A percentile compares a stretch with the other conserved stretches of the same genome.
Conservation (phyloP, 805 yeast genomes). For the Ogataea polymorpha region DNA sequence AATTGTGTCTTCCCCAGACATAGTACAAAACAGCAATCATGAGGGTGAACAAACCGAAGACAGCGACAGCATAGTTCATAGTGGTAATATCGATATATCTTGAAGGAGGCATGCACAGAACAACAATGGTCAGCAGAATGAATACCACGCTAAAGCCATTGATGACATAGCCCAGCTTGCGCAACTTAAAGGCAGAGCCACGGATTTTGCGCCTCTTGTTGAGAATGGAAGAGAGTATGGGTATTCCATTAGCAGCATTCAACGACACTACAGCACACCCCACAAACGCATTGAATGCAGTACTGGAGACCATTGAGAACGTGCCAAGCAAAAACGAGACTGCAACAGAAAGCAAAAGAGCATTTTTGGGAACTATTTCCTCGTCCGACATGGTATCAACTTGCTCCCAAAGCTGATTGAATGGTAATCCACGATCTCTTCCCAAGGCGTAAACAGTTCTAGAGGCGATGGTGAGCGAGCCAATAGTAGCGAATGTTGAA, state of each 20-base stretch:
- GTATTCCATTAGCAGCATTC: conserved; percentile 74
- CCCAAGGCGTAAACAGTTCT: conserved; percentile 81
- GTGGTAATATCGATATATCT: conserved; percentile 44
- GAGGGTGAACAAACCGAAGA: conserved; percentile 47
- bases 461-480: conserved; percentile 77
- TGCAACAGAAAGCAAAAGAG: conserved; percentile 60
- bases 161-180: conserved; percentile 60
- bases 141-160: conserved; percentile 59
- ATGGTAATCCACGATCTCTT: conserved; percentile 78
- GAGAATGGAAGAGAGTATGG: conserved; percentile 60
- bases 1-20: conserved; percentile 59
- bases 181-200: conserved; percentile 66
- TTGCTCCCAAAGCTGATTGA: conserved; percentile 57
- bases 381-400: conserved; percentile 54
- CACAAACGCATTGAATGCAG: conserved; percentile 80
- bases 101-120: conserved; percentile 71
- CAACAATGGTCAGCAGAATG: conserved; percentile 54
- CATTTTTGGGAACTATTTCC: conserved; percentile 66
- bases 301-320: conserved; percentile 62
- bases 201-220: conserved; percentile 58
- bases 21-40: conserved; percentile 48
- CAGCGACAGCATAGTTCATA: conserved; percentile 71
- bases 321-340: conserved; percentile 60
- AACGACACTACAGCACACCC: conserved; percentile 78
- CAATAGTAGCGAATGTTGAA: conserved; percentile 71